Evolutionary conservation across 2,329 filamentous ascomycete genomes (phyloP), one percentile per base, ranked within the genome.

Genomic region (Cordyceps tenuipes): DNA sequence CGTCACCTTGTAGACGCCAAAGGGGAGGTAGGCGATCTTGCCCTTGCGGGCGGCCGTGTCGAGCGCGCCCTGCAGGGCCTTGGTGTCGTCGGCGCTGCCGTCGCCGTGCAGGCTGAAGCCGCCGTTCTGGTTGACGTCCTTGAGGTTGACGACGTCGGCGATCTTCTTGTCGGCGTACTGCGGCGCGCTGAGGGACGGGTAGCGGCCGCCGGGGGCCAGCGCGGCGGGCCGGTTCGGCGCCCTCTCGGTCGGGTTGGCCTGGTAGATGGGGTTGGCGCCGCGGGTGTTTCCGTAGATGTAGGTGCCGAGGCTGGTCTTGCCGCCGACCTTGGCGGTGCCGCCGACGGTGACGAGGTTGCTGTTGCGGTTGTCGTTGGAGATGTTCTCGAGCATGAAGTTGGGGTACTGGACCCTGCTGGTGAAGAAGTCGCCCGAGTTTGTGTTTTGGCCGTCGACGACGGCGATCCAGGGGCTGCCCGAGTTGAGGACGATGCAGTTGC

Each of bases 61-160:
- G 67, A 88, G 78, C n/a, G 80, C 78, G 1, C 66, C 70, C 67
- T 88, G 82, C 13, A 88, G 75, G 2, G 82, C 82, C 3, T 73
- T 71, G 3, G 85, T 87, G 65, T 86, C 83, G 67, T 87, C 84
- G 1, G 80, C 79, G 2, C 70, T 68, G 13, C 82, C 84, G 67
- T 86, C 77, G 52, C 83, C 83, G 47, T 52, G 59, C 34, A 61
- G 29, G 41, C 47, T 57, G 59, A 57, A 57, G 41, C 53, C 59
- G 13, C 59, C 61, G 43, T 60, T 60, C 19, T 60, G 50, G 17
- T 54, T 49, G 50, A 43, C 21, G 23, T 60, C 50, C 50, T 55
- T 60, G 15, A 60, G 50, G 63, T 76, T 75, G 67, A 75, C 69
- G 51, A 75, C 74, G 64, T 72, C 69, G 52, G 65, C 64, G 6